Conservation (phyloP, 768 basidiomycete species). For the Lactifluus subvellereus region DNA sequence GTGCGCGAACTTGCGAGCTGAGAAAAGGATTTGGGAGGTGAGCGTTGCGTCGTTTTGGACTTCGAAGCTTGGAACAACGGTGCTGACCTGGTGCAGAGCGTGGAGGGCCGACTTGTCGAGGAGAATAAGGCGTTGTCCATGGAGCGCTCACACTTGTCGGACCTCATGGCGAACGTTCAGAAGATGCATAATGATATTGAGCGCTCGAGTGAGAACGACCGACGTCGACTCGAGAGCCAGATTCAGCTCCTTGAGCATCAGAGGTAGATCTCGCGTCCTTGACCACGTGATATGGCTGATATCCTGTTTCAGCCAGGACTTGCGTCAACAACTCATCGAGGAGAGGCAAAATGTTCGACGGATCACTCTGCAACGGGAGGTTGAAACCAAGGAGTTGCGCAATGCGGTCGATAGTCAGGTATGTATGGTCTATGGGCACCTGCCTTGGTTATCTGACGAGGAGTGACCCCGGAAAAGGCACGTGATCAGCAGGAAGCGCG, state of each 20-base stretch:
- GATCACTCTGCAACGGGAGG: slow-evolving; percentile 70
- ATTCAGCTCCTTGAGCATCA: slow-evolving; percentile 74
- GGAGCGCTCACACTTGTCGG: slow-evolving; percentile 80
- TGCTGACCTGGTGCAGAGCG: slow-evolving; percentile 42
- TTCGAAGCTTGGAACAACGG: neutral
- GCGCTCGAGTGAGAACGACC: slow-evolving; percentile 75
- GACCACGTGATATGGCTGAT: neutral
- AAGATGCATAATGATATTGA: slow-evolving; percentile 88
- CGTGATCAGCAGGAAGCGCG: slow-evolving; percentile 63
- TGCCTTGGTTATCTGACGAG: neutral
- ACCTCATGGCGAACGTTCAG: slow-evolving; percentile 85
- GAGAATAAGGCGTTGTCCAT: slow-evolving; percentile 76
- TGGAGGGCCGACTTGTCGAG: slow-evolving; percentile 74
- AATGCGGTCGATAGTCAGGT: slow-evolving; percentile 66
- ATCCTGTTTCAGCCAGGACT: slow-evolving; percentile 53
- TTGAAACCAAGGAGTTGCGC: slow-evolving; percentile 73
- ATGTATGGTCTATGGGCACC: slow-evolving; percentile 27
- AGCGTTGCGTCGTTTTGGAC: slow-evolving; percentile 20
- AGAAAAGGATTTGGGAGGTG: slow-evolving; percentile 93
- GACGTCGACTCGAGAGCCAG: slow-evolving; percentile 73
- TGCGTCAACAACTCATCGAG: slow-evolving; percentile 59
- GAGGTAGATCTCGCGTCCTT: slow-evolving; percentile 39
- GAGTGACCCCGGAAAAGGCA: slow-evolving; percentile 34
- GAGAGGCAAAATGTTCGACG: slow-evolving; percentile 75
- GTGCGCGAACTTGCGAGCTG: slow-evolving; percentile 80